Conservation (phyloP, 2,329 filamentous ascomycete genomes). For the Xylariaceae sp. region DNA sequence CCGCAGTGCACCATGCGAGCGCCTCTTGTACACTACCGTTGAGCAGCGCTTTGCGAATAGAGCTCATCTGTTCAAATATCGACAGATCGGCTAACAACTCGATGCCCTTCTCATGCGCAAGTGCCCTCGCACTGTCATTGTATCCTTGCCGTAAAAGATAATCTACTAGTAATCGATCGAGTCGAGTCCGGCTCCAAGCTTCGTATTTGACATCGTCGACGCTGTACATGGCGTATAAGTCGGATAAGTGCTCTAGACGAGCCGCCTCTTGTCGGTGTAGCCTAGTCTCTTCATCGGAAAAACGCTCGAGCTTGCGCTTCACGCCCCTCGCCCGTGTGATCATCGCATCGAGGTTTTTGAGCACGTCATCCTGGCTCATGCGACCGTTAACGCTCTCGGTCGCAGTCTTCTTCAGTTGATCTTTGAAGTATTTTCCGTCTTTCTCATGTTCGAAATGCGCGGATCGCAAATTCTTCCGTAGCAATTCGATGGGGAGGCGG, state of each 20-base stretch:
- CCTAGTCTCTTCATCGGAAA: constrained; percentile 74
- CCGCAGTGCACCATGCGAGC: constrained; percentile 72
- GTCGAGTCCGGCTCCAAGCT: constrained; percentile 73
- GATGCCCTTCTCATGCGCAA: constrained; percentile 73
- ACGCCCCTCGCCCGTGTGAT: constrained; percentile 78
- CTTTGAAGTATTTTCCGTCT: constrained; percentile 59
- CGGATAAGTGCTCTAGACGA: constrained; percentile 74
- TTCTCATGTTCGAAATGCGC: constrained; percentile 74
- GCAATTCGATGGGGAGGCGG: constrained; percentile 85
- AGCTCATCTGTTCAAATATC: constrained; percentile 78
- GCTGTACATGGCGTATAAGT: constrained; percentile 73
- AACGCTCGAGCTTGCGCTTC: constrained; percentile 77
- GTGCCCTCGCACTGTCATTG: constrained; percentile 66
- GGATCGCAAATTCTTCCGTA: constrained; percentile 89
- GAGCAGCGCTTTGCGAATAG: constrained; percentile 69
- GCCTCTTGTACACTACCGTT: constrained; percentile 72
- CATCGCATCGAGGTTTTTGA: constrained; percentile 79
- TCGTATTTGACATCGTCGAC: constrained; percentile 93
- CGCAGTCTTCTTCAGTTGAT: constrained; percentile 58
- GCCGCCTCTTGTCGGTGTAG: constrained; percentile 73
- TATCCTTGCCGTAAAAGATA: constrained; percentile 85
- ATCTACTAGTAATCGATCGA: constrained; percentile 87
- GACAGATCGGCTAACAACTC: constrained; percentile 81
- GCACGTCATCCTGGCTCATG: constrained; percentile 64
- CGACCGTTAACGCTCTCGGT: constrained; percentile 62